A percentile compares a stretch with the other conserved stretches of the same genome.
Conservation (phyloP, 306 rosid species). For the Trichosanthes cucumerina region DNA sequence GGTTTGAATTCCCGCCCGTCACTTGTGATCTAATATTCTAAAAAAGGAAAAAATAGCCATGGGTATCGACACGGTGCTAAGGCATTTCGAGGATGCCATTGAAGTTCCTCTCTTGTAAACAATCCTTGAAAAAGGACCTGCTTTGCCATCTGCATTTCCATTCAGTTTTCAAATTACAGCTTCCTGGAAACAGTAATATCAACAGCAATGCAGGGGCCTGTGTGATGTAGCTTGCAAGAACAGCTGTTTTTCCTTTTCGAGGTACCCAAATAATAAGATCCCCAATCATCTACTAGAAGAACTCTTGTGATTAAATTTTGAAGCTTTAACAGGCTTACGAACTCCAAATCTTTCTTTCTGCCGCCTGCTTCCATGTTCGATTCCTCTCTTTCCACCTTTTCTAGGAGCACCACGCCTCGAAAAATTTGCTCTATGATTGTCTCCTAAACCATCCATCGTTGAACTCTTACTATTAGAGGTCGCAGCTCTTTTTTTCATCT, state of each 20-base stretch:
- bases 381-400: slow-evolving; percentile 25
- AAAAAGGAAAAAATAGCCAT: neutral
- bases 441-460: slow-evolving; percentile 19
- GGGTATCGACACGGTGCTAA: neutral
- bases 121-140: neutral
- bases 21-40: neutral
- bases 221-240: neutral
- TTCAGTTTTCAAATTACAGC: neutral
- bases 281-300: slow-evolving; percentile 17
- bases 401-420: neutral
- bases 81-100: neutral
- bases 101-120: neutral
- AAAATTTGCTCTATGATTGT: slow-evolving; percentile 12
- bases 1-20: neutral
- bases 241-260: neutral
- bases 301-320: slow-evolving; percentile 21
- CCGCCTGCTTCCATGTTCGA: neutral
- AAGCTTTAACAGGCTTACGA: slow-evolving; percentile 17
- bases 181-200: neutral
- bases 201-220: neutral
- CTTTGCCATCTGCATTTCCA: neutral
- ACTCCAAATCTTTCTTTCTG: slow-evolving; percentile 16
- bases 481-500: slow-evolving; percentile 23
- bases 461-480: slow-evolving; percentile 20
- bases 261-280: neutral